Evolutionary conservation across 306 rosid species (phyloP), one percentile per base, ranked within the genome.

Genomic region (Gastrolobium villosum): DNA sequence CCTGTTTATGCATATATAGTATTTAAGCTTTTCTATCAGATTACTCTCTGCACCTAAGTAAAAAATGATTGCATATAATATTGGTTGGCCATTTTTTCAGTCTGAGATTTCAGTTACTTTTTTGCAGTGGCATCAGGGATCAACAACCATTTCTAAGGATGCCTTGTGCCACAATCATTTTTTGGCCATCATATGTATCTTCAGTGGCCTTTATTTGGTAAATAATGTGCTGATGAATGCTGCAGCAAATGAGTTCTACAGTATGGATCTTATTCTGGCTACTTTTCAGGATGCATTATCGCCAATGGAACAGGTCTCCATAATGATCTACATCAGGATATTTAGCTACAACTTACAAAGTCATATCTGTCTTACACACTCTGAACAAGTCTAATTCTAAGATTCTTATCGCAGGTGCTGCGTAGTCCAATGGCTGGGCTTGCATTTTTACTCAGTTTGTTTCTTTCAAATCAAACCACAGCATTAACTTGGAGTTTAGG

Each of bases 401-500:
- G 55, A 65, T 66, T 65, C 60, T 72, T 65, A 44, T 68, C 86
- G 65, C 89, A 94, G 98, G 94, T 90, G 54, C 86, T 89, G 63
- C 84, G 84, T 81, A 87, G 92, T 77, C 93, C 97, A 30, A 53
- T 91, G 61, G 94, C 86, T 31, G 81, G 88, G 43, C 65, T 80
- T 79, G 88, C 79, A 56, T 85, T 89, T 86, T 75, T 90, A 32
- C 86, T 89, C 59, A 81, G 89, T 84, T 84, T 94, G 81, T 82
- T 90, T 79, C 73, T 92, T 49, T 84, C 98, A 66, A 94, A 92
- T 86, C 96, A 90, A 83, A 84, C 85, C 32, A 81, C 90, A 62
- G 84, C 92, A 76, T 81, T 94, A 82, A 85, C 85, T 69, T 92
- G 97, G 98, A 81, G 97, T 72, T 53, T 87, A 15, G 97, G 96